phyloP scores from a whole-genome alignment of 345 rosid genomes.

The Leavenworthia alabamica region DNA sequence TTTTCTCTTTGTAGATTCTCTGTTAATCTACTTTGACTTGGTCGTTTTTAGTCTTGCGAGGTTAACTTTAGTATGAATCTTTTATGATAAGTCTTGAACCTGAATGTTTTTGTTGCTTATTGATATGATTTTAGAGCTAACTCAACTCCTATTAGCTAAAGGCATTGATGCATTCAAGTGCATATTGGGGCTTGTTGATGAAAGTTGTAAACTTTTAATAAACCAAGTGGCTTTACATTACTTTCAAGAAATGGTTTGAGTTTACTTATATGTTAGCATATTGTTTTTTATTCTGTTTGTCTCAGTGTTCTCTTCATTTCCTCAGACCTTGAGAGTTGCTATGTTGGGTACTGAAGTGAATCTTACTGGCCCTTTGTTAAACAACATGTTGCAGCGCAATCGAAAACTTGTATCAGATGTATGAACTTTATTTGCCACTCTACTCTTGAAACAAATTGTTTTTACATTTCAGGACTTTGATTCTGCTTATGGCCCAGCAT shows the following conservation, averaged over 20 bases:
- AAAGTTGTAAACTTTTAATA: background rate
- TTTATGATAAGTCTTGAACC: background rate
- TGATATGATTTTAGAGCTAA: background rate
- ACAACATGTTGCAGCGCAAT: background rate
- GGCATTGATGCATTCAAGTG: background rate
- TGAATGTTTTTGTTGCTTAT: slow-evolving; percentile 6
- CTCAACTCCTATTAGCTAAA: background rate
- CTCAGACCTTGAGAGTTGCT: background rate
- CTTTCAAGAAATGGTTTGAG: background rate
- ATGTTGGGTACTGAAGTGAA: background rate
- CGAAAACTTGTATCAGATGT: background rate
- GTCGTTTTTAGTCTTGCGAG: background rate
- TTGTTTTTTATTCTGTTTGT: background rate
- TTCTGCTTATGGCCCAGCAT: slow-evolving; percentile 81
- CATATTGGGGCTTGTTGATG: background rate
- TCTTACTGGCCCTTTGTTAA: background rate
- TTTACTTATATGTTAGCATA: background rate
- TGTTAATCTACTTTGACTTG: background rate
- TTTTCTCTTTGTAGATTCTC: background rate
- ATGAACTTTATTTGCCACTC: background rate
- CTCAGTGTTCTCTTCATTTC: background rate
- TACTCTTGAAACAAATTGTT: background rate
- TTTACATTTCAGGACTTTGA: slow-evolving; percentile 64
- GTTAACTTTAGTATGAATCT: background rate
- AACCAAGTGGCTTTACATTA: background rate